Conservation (phyloP, 2,329 filamentous ascomycete species). For the Clonostachys byssicola region DNA sequence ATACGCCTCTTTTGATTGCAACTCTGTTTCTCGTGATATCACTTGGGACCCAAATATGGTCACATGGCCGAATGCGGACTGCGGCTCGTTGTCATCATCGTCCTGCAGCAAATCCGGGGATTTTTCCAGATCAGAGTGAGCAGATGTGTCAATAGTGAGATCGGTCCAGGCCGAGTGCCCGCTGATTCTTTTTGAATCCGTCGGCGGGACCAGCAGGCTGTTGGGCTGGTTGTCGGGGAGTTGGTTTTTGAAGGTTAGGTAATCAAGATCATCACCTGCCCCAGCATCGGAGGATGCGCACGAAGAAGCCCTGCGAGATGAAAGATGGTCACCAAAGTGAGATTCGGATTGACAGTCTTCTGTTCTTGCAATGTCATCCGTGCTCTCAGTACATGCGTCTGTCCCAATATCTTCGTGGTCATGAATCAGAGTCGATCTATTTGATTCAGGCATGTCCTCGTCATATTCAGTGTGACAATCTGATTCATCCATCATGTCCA, state of each 20-base stretch:
- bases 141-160: slow-evolving; percentile 50
- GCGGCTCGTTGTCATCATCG: no score
- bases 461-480: slow-evolving; percentile 28
- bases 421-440: slow-evolving; percentile 8
- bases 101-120: slow-evolving; percentile 14
- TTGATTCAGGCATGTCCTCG: slow-evolving; percentile 14
- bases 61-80: slow-evolving; percentile 18
- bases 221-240: slow-evolving; percentile 29
- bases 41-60: slow-evolving; percentile 22
- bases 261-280: slow-evolving; percentile 16
- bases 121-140: slow-evolving; percentile 22
- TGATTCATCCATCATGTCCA: slow-evolving; percentile 27
- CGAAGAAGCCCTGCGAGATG: slow-evolving; percentile 29
- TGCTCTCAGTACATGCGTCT: slow-evolving; percentile 28
- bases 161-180: slow-evolving; percentile 59
- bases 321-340: slow-evolving; percentile 17
- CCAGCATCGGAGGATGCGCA: slow-evolving; percentile 32
- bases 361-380: slow-evolving; percentile 19
- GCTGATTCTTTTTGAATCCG: slow-evolving; percentile 40
- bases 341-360: slow-evolving; percentile 19
- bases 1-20: slow-evolving; percentile 9
- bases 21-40: slow-evolving; percentile 15
- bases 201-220: slow-evolving; percentile 42
- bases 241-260: slow-evolving; percentile 2
- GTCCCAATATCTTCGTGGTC: slow-evolving; percentile 24